Evolutionary conservation across 371 early-diverging fungal species (phyloP).

Genomic region (Saksenaea oblongispora): DNA sequence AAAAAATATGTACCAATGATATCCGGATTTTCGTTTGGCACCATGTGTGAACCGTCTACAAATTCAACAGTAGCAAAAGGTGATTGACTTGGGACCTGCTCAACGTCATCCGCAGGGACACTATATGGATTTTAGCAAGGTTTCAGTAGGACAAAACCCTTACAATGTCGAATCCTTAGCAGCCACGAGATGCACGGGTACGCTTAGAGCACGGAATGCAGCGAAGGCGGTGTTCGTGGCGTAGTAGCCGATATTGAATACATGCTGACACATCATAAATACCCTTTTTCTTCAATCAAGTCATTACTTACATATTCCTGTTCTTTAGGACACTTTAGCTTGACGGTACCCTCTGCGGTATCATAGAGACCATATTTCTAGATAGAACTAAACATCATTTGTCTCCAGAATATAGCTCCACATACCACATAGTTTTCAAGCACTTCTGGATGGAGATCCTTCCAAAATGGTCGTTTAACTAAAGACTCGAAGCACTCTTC

Average conservation of each 20-base stretch:
- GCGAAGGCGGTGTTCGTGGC: conserved; percentile 12
- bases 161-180: conserved; percentile 21
- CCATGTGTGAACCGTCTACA: conserved; percentile 39
- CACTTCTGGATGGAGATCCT: conserved; percentile 39
- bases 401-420: not conserved
- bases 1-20: conserved; percentile 14
- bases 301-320: conserved; percentile 40
- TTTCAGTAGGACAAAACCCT: not conserved
- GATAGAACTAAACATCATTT: not conserved
- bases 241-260: conserved; percentile 16
- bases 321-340: conserved; percentile 37
- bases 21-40: conserved; percentile 33
- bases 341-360: conserved; percentile 40
- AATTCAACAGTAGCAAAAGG: conserved; percentile 15
- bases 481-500: conserved; percentile 31
- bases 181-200: conserved; percentile 21
- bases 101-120: conserved; percentile 6
- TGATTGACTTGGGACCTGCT: conserved; percentile 1
- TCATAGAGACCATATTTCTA: conserved; percentile 47
- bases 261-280: conserved; percentile 16
- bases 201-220: conserved; percentile 8
- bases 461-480: conserved; percentile 28
- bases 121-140: conserved; percentile 6
- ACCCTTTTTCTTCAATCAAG: not conserved
- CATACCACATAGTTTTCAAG: conserved; percentile 41